phyloP scores from a whole-genome alignment of 768 basidiomycete species.

The Chalciporus piperatus region DNA sequence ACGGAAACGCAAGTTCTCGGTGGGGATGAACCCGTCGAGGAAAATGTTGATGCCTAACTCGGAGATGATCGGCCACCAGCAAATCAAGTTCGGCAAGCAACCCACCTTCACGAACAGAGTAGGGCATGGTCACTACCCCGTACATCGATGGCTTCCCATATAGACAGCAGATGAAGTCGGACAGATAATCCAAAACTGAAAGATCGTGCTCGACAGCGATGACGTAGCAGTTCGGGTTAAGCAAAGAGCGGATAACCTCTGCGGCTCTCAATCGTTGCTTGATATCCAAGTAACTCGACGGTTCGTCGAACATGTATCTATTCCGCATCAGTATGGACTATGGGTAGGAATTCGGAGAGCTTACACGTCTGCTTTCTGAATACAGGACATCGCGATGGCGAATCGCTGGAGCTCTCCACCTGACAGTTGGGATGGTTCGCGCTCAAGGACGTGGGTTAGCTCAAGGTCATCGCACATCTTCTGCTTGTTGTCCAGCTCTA shows the following conservation, averaged over 20 bases:
- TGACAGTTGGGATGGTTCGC: slow-evolving; percentile 82
- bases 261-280: slow-evolving; percentile 94
- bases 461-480: slow-evolving; percentile 84
- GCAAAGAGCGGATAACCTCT: slow-evolving; percentile 86
- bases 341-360: slow-evolving; percentile 28
- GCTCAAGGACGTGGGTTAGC: slow-evolving; percentile 78
- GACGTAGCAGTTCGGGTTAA: slow-evolving; percentile 84
- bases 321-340: slow-evolving; percentile 4
- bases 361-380: slow-evolving; percentile 93
- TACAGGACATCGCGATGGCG: slow-evolving; percentile 96
- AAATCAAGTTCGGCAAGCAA: slow-evolving; percentile 1
- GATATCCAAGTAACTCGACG: slow-evolving; percentile 96
- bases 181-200: slow-evolving; percentile 96
- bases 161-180: slow-evolving; percentile 96
- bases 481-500: slow-evolving; percentile 87
- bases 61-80: not conserved
- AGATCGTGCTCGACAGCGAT: slow-evolving; percentile 99
- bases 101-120: slow-evolving; percentile 93
- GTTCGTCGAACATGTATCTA: slow-evolving; percentile 99
- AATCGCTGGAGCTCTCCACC: slow-evolving; percentile 98
- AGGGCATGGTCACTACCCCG: slow-evolving; percentile 99
- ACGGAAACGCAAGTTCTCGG: slow-evolving; percentile 97
- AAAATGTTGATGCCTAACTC: slow-evolving; percentile 94
- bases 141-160: slow-evolving; percentile 98
- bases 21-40: slow-evolving; percentile 97